Percentiles rank a stretch among this genome's conserved stretches.
phyloP scores from a whole-genome alignment of 805 yeast species.

The Saturnispora diversa region DNA sequence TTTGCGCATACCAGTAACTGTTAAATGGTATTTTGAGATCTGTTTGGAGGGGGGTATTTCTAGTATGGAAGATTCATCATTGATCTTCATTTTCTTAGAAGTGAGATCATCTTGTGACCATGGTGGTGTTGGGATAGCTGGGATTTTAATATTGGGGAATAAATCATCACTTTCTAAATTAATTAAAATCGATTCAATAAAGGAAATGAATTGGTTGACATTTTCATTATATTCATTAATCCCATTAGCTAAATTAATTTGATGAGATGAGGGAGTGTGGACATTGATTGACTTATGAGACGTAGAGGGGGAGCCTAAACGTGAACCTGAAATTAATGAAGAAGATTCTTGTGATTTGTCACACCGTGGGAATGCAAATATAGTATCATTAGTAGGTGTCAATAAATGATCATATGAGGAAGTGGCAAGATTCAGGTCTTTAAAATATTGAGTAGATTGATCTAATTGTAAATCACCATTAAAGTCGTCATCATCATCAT shows the following conservation, averaged over 20 bases:
- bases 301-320: no score
- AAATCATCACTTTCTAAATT: background rate
- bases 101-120: no score
- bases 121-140: no score
- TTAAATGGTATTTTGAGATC: no score
- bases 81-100: no score
- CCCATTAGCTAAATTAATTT: conserved; percentile 12
- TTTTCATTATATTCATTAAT: conserved; percentile 11
- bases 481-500: conserved; percentile 8
- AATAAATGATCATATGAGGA: background rate
- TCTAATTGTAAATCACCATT: conserved; percentile 1
- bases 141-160: background rate
- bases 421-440: background rate
- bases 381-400: conserved; percentile 2
- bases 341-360: no score
- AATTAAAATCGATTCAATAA: background rate
- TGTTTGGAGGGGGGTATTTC: no score
- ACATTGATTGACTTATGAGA: no score
- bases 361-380: background rate
- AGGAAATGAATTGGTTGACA: background rate
- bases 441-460: background rate
- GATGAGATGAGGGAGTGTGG: background rate
- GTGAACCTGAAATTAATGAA: no score
- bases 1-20: no score
- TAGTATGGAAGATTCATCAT: no score